phyloP scores from a whole-genome alignment of 208 protist genomes.

The Trypanosoma boissoni region DNA sequence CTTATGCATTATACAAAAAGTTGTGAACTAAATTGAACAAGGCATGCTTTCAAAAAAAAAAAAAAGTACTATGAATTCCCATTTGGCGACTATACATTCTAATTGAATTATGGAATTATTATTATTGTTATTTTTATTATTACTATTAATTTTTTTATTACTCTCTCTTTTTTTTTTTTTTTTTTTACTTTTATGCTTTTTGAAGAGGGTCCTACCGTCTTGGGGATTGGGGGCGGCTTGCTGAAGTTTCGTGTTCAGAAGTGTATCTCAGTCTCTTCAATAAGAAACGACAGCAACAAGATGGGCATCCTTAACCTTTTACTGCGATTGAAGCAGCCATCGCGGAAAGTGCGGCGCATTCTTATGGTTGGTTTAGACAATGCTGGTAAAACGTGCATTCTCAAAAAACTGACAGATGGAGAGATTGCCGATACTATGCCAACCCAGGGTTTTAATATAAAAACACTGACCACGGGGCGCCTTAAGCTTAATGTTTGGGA shows the following conservation, averaged over 20 bases:
- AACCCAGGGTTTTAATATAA: constrained; percentile 98
- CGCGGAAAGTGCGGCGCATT: constrained; percentile 78
- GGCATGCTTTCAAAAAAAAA: too few relatives aligned
- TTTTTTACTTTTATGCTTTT: neutral
- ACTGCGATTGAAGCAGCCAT: constrained; percentile 69
- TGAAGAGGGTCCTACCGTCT: too few relatives aligned
- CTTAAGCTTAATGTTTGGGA: constrained; percentile 98
- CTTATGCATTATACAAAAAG: too few relatives aligned
- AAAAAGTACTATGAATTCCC: too few relatives aligned
- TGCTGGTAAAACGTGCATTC: constrained; percentile 95
- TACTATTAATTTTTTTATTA: neutral
- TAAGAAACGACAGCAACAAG: neutral
- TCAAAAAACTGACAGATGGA: constrained; percentile 93
- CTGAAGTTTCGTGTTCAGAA: neutral
- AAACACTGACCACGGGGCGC: constrained; percentile 84
- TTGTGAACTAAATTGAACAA: too few relatives aligned
- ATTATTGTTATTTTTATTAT: neutral
- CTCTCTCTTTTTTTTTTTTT: constrained; percentile 13
- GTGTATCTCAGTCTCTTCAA: neutral
- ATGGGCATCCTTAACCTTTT: constrained; percentile 94
- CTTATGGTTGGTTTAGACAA: constrained; percentile 97
- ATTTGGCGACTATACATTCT: too few relatives aligned
- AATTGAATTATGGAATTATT: neutral
- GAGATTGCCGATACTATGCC: constrained; percentile 92
- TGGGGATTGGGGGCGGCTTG: too few relatives aligned